phyloP scores from a whole-genome alignment of 2,329 filamentous ascomycete genomes.

The Zarea fungicola region DNA sequence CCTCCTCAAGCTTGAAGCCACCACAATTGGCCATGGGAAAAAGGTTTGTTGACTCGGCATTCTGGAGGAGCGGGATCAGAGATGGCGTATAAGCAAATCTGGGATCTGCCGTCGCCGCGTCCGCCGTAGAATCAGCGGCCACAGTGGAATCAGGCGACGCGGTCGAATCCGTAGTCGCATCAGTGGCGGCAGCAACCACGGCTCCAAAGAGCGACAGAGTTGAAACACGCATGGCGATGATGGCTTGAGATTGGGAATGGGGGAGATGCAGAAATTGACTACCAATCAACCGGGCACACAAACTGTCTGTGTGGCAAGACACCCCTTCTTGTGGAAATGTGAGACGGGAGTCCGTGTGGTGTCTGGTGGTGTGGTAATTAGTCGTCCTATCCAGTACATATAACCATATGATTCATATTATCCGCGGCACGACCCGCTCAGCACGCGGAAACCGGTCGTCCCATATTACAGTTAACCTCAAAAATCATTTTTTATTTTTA shows the following conservation, averaged over 20 bases:
- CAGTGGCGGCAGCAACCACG: conserved; percentile 1
- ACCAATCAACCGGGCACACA: neutral
- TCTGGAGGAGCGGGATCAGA: conserved; percentile 30
- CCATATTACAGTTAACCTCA: too few relatives aligned
- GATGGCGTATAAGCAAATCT: conserved; percentile 24
- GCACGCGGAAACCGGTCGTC: too few relatives aligned
- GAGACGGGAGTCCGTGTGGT: too few relatives aligned
- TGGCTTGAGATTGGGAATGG: neutral
- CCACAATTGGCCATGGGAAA: conserved; percentile 62
- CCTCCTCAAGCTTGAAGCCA: conserved; percentile 60
- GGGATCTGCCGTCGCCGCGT: too few relatives aligned
- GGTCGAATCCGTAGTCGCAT: too few relatives aligned
- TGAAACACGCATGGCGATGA: conserved; percentile 5
- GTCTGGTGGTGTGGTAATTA: too few relatives aligned
- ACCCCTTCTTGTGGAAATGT: neutral
- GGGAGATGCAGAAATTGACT: neutral
- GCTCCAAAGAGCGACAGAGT: conserved; percentile 7
- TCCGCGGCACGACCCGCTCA: neutral
- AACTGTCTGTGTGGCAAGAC: neutral
- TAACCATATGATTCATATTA: neutral
- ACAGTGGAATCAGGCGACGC: too few relatives aligned
- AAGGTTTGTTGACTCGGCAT: conserved; percentile 31
- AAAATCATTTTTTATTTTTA: too few relatives aligned
- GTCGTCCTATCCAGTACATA: neutral
- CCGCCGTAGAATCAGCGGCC: too few relatives aligned